phyloP scores from a whole-genome alignment of 129 eudicot genomes.

The Pseudognaphalium luteoalbum region DNA sequence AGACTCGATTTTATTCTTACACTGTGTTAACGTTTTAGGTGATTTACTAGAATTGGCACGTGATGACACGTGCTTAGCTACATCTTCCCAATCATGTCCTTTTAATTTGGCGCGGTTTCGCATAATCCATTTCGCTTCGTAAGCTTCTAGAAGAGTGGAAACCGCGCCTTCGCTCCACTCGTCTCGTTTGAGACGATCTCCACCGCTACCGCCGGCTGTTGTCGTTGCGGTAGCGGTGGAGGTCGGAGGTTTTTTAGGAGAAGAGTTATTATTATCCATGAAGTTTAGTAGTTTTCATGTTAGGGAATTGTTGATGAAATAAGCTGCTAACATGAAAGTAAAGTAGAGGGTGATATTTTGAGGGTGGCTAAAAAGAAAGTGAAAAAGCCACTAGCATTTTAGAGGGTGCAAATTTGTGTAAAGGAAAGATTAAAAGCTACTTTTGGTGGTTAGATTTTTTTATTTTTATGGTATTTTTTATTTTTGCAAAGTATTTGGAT shows the following conservation, averaged over 20 bases:
- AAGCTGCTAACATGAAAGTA: conserved; percentile 69
- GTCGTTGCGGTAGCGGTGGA: not conserved
- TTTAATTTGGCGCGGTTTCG: conserved; percentile 86
- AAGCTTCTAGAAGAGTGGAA: conserved; percentile 72
- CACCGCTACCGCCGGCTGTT: not conserved
- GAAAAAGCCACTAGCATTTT: conserved; percentile 55
- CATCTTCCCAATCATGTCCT: conserved; percentile 98
- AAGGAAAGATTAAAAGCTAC: conserved; percentile 32
- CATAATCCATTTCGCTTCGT: conserved; percentile 79
- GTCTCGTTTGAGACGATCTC: conserved; percentile 75
- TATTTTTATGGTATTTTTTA: not conserved
- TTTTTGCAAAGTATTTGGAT: too few relatives aligned
- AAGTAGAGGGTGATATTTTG: conserved; percentile 23
- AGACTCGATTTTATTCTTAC: conserved; percentile 94
- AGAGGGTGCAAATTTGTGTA: conserved; percentile 20
- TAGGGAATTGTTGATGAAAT: not conserved
- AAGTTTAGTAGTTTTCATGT: conserved; percentile 15
- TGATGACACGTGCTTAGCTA: conserved; percentile 70
- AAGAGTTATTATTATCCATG: conserved; percentile 29
- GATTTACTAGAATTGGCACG: conserved; percentile 65
- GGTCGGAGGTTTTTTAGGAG: conserved; percentile 33
- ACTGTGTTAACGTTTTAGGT: conserved; percentile 86
- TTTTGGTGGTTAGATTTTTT: conserved; percentile 27
- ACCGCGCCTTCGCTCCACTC: conserved; percentile 99
- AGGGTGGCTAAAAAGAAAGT: conserved; percentile 22